Evolutionary conservation across 257 asterid species (phyloP), one percentile per base, ranked within the genome.

Genomic region (Parsonsia alboflavescens): DNA sequence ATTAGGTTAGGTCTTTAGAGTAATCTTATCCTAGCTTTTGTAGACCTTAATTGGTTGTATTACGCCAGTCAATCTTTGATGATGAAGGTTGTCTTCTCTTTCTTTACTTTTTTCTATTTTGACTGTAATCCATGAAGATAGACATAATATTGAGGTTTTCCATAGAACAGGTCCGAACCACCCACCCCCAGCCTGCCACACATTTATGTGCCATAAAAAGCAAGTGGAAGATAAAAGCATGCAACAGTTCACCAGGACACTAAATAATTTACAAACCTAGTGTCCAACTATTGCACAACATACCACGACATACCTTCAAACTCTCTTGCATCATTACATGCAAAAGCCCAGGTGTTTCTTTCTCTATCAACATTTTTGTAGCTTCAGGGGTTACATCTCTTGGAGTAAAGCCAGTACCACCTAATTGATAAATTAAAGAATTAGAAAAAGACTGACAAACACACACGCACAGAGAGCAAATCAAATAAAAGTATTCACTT

Each of bases 371-470:
- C 70, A 76, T 78, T 82, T 94, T 94, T 28, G 99, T 94, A 71
- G 99, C 99, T 87, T 94, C 99, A 0, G 99, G 99, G 7, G 99
- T 94, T 59, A 92, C 97, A 76, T 94, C 99, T 80, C 98, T 86
- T 45, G 98, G 98, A 71, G 98, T 87, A 76, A 81, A 94, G 69
- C 99, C 99, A 71, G 99, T 94, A 79, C 99, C 99, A 81, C 99
- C 99, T 94, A 74, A 72, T 75, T 68, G 63, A 75, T 64, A 30
- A 26, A 76, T 46, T n/a, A 39, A 24, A 53, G 67, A 71, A 77
- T 28, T 26, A 28, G 1, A 62, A 41, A 70, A 62, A 61, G n/a
- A 21, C 11, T 10, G 22, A 52, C 22, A 33, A n/a, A 50, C 57
- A 5, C 7, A n/a, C 10, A 6, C 22, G 17, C 58, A 17, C 58